Conservation (phyloP, 805 yeast genomes). For the Barnettozyma salicaria region DNA sequence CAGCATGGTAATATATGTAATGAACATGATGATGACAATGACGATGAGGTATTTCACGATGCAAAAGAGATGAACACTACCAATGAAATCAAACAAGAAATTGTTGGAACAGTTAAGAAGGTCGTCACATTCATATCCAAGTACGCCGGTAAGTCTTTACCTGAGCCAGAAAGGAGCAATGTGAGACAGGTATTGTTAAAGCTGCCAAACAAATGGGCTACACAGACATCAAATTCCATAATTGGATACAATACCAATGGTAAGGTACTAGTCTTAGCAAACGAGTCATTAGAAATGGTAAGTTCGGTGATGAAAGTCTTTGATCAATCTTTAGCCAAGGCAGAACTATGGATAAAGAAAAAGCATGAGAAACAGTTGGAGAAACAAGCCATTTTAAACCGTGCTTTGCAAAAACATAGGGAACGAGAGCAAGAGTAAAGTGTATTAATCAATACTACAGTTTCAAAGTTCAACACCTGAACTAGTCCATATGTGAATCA, state of each 20-base stretch:
- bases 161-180: conserved; percentile 72
- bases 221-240: conserved; percentile 21
- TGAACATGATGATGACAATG: conserved; percentile 7
- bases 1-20: background rate
- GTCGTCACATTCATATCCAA: conserved; percentile 82
- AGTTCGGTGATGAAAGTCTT: conserved; percentile 76
- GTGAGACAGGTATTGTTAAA: conserved; percentile 74
- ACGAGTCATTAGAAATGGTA: conserved; percentile 82
- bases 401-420: conserved; percentile 12
- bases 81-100: conserved; percentile 62
- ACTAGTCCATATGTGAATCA: too few relatives aligned
- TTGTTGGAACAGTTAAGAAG: conserved; percentile 82
- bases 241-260: conserved; percentile 44
- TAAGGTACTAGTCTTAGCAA: conserved; percentile 73
- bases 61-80: conserved; percentile 23
- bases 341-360: conserved; percentile 73
- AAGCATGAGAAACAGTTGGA: conserved; percentile 34
- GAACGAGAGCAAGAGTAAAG: conserved; percentile 6
- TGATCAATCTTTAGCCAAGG: conserved; percentile 76
- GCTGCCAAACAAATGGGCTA: conserved; percentile 71
- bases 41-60: conserved; percentile 31
- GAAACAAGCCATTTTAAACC: conserved; percentile 26
- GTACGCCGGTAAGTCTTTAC: conserved; percentile 69
- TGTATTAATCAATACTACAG: too few relatives aligned
- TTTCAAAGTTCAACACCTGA: too few relatives aligned